These are phyloP conservation scores for Phanerochaete sordida DNA, from an alignment of 768 basidiomycete species.

Conservation along the genomic window DNA sequence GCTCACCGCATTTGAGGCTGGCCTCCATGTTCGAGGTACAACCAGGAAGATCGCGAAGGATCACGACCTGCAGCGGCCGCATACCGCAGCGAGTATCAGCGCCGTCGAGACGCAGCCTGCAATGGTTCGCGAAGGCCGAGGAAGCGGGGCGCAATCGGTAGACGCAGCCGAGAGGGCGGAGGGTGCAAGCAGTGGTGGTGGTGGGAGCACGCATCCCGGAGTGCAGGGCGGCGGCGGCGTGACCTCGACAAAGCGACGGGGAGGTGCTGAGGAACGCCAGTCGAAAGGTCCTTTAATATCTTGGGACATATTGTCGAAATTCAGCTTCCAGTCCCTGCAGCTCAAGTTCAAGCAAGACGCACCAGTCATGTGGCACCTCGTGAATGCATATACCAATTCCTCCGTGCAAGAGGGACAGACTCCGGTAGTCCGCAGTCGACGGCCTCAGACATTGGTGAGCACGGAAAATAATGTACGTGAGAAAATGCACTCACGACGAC, in stretches of 20 bases:
- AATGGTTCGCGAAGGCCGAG: too few relatives aligned
- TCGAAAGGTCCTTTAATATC: not conserved
- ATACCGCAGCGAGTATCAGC: too few relatives aligned
- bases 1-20: too few relatives aligned
- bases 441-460: not conserved
- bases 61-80: too few relatives aligned
- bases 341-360: not conserved
- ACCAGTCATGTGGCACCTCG: constrained; percentile 13
- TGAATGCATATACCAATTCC: constrained; percentile 2
- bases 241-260: not conserved
- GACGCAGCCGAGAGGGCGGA: too few relatives aligned
- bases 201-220: too few relatives aligned
- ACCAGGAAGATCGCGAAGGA: too few relatives aligned
- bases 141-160: too few relatives aligned
- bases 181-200: too few relatives aligned
- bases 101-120: too few relatives aligned
- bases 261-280: not conserved
- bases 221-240: too few relatives aligned
- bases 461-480: not conserved
- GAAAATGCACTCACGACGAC: not conserved
- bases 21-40: too few relatives aligned
- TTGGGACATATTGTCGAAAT: not conserved
- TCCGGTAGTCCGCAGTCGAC: not conserved
- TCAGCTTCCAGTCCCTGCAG: constrained; percentile 1
- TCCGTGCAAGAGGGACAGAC: not conserved